A percentile compares a stretch with the other conserved stretches of the same genome.
These are phyloP conservation scores for Prinsepia uniflora DNA, from an alignment of 306 rosid species.

Conservation along the genomic window DNA sequence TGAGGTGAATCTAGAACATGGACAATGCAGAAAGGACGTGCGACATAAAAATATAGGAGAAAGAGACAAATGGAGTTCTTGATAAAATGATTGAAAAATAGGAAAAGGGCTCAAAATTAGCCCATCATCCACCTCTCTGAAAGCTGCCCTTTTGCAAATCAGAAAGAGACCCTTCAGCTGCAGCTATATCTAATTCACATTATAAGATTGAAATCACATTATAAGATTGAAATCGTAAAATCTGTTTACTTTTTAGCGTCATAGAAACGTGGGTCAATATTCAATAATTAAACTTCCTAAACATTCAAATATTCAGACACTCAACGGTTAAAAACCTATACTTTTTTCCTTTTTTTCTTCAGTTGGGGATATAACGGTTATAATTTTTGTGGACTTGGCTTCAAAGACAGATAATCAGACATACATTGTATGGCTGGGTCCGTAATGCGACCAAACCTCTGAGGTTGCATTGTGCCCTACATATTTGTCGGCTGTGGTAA, in stretches of 20 bases:
- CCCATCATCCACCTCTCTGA: constrained; percentile 43
- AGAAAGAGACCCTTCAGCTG: constrained; percentile 53
- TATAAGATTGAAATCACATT: background rate
- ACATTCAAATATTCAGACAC: background rate
- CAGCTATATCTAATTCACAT: constrained; percentile 21
- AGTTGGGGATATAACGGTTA: constrained; percentile 31
- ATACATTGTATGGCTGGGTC: background rate
- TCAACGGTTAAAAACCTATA: constrained; percentile 24
- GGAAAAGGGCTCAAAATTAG: constrained; percentile 31
- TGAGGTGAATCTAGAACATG: constrained; percentile 20
- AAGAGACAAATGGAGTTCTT: constrained; percentile 26
- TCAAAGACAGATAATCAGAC: constrained; percentile 38
- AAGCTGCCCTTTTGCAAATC: constrained; percentile 44
- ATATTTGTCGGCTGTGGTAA: background rate
- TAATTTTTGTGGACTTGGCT: constrained; percentile 36
- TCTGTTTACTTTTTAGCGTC: background rate
- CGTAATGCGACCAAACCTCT: constrained; percentile 19
- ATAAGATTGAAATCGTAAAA: constrained; percentile 2
- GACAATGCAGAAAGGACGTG: constrained; percentile 29
- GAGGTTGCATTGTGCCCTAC: constrained; percentile 7
- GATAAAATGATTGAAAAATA: constrained; percentile 23
- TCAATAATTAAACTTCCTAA: background rate
- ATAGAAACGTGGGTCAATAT: background rate
- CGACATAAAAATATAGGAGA: constrained; percentile 32
- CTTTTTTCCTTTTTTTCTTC: background rate